Base-by-base conservation (phyloP, 1,284 basidiomycete species). In the Leccinum olivaceoglutinosum region DNA sequence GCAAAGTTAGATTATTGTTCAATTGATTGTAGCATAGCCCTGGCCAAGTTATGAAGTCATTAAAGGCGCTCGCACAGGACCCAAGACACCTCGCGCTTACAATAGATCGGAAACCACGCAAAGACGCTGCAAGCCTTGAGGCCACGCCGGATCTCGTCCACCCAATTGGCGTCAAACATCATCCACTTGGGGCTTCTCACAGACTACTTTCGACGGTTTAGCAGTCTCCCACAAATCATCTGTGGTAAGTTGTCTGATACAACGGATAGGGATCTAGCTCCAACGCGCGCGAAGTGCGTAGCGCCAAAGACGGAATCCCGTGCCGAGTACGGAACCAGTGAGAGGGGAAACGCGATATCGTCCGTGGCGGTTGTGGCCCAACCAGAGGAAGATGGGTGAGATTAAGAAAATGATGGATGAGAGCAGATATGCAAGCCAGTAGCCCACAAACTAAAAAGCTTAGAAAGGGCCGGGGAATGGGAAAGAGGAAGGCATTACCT, bases 101-200 rank as follows among this genome's bases (percentile, higher is more conserved):
- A 90, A 70, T 85, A 90, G 46, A 90, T 76, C 1, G 89, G 90
- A 76, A 73, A 92, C 83, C 89, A 93, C 56, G 82, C 72, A 77
- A 96, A 95, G 63, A 96, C 92, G 53, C 78, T 76, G 77, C 93
- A 96, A 9, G 94, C 94, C 75, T 92, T 92, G 76, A 94, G 77
- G 2, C 90, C 92, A 69, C 92, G 84, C 63, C 82, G 81, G 60
- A 95, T 86, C 73, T 96, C 93, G 62, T 93, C 90, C 14, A 96
- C 91, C 86, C 88, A 93, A 49, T 80, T 71, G 69, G 92, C 90
- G 68, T 92, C 88, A 72, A 85, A 90, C 4, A 77, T 85, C 87
- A 90, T 90, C 89, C 88, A 90, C 2, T 55, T 39, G 29, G 0
- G 89, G 89, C 54, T 77, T 78, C 36, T 76, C 74, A 10, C 75